Base-by-base conservation (phyloP, 306 rosid species). In the Pueraria montana region DNA sequence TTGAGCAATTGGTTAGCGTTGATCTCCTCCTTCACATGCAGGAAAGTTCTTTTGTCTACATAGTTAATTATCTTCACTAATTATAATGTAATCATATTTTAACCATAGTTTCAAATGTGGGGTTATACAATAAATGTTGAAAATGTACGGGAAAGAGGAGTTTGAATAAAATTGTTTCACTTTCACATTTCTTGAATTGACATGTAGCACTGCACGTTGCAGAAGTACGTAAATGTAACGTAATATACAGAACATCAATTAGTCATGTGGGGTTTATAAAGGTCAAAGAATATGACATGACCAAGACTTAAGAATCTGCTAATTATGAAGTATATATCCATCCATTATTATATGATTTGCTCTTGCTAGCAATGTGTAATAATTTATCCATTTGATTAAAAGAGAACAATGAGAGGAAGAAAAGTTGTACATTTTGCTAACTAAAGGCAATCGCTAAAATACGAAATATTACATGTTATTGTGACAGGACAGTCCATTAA, bases 401-500 rank as follows among this genome's bases (percentile, higher is more conserved):
- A 83, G 23, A 24, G 21, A 53, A 48, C 23, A 58, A 5, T 16
- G 36, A n/a, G 6, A 6, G 77, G 38, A 0, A 6, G 5, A 34
- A 48, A 1, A 7, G 72, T 12, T 64, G 55, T 58, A 24, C 74
- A 74, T 66, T 70, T 45, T 74, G 13, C 30, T 61, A 59, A 26
- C 45, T 10, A 40, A 62, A 63, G 50, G 49, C 49, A 71, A 61
- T 36, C 34, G 56, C 79, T 81, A 23, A 34, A 53, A 76, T 76
- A 71, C 83, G 82, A 76, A 72, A 81, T 61, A 70, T 62, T 42
- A 77, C 84, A 62, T 48, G 72, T 82, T 78, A 82, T 36, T 84
- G 64, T 84, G 77, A 83, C 78, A 58, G 75, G 74, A 88, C 82
- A 83, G 66, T 83, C 76, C 71, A 85, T 52, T 65, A 50, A 80